Conservation (phyloP, 352 stramenopile genomes). For the Globisporangium takayamanum region DNA sequence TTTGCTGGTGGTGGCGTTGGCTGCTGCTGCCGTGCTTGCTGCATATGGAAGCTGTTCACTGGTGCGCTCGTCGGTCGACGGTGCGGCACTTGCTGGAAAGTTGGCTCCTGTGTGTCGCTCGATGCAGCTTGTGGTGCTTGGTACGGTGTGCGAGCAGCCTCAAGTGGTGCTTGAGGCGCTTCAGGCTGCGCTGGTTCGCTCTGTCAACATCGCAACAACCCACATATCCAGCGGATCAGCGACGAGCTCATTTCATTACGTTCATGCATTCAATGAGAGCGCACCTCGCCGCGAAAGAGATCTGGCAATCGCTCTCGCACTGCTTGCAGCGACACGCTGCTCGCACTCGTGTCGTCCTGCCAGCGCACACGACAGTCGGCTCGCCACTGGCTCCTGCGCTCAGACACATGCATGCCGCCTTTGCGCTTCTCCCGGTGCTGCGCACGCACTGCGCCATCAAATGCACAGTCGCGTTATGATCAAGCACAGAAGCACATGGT, state of each 20-base stretch:
- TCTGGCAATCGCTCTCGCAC: constrained; percentile 34
- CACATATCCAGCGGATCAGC: too few relatives aligned
- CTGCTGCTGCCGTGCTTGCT: background rate
- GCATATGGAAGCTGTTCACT: too few relatives aligned
- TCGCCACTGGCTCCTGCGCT: constrained; percentile 30
- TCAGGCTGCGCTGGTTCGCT: too few relatives aligned
- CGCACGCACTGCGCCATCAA: constrained; percentile 21
- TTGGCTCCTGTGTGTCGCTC: too few relatives aligned
- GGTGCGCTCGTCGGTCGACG: too few relatives aligned
- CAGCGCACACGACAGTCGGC: constrained; percentile 29
- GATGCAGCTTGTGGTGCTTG: too few relatives aligned
- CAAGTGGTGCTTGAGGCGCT: too few relatives aligned
- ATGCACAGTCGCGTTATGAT: background rate
- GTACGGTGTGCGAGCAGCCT: too few relatives aligned
- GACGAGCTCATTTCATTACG: background rate
- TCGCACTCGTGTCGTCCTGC: constrained; percentile 16
- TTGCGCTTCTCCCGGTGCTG: constrained; percentile 15
- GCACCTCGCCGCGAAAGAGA: constrained; percentile 34
- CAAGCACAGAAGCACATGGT: background rate
- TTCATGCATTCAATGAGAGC: background rate
- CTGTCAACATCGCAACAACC: too few relatives aligned
- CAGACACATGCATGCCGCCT: constrained; percentile 19
- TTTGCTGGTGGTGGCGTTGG: background rate
- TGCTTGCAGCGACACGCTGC: constrained; percentile 23
- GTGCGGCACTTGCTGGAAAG: too few relatives aligned